These are phyloP conservation scores for Fusarium sp. DNA, from an alignment of 2,329 filamentous ascomycete genomes.

Conservation along the genomic window DNA sequence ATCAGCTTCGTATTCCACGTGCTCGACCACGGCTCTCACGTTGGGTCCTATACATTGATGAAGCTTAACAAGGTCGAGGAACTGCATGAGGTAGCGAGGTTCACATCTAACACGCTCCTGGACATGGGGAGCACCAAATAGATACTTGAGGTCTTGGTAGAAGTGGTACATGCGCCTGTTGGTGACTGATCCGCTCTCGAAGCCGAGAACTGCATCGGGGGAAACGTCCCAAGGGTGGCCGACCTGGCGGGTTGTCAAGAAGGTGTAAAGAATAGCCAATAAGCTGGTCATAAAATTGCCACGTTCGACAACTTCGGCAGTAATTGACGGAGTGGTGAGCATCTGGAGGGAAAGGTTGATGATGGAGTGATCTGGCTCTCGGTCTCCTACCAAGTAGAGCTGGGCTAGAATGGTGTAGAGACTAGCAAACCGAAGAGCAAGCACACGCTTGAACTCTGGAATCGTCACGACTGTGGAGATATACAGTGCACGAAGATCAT, in stretches of 20 bases:
- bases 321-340: conserved; percentile 96
- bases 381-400: conserved; percentile 93
- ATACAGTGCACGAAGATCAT: conserved; percentile 91
- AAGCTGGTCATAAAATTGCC: conserved; percentile 97
- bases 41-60: conserved; percentile 98
- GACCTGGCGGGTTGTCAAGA: conserved; percentile 94
- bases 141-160: conserved; percentile 92
- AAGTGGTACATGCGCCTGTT: conserved; percentile 98
- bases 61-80: conserved; percentile 93
- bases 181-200: conserved; percentile 93
- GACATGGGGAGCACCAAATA: conserved; percentile 89
- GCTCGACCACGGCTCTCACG: conserved; percentile 87
- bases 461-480: conserved; percentile 97
- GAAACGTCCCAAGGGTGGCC: conserved; percentile 92
- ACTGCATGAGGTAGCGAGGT: conserved; percentile 90
- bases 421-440: conserved; percentile 93
- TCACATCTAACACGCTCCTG: conserved; percentile 87
- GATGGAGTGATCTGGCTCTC: conserved; percentile 97
- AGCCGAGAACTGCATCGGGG: conserved; percentile 86
- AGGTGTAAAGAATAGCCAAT: conserved; percentile 97
- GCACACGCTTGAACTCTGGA: conserved; percentile 93
- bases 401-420: conserved; percentile 95
- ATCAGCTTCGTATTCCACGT: conserved; percentile 98
- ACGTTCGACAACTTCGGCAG: conserved; percentile 91
- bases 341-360: conserved; percentile 98